Conservation (phyloP, 306 rosid genomes). For the Vicia faba region DNA sequence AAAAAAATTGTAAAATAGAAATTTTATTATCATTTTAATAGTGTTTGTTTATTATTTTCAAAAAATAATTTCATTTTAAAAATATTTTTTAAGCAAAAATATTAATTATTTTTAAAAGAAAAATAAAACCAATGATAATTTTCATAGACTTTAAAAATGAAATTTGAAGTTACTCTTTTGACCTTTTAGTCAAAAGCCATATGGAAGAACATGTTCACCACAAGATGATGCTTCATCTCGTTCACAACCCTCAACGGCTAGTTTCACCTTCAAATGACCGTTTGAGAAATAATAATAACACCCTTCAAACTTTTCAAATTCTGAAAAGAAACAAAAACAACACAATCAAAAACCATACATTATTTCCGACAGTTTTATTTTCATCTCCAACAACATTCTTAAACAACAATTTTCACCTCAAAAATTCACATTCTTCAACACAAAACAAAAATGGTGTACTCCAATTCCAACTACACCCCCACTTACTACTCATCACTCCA, state of each 20-base stretch:
- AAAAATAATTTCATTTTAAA: too few relatives aligned
- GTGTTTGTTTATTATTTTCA: too few relatives aligned
- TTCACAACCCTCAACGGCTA: conserved; percentile 34
- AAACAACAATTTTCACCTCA: background rate
- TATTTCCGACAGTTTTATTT: conserved; percentile 32
- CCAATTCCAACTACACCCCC: conserved; percentile 81
- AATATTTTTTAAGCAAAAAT: too few relatives aligned
- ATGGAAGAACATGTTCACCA: background rate
- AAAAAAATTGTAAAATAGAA: too few relatives aligned
- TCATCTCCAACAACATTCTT: background rate
- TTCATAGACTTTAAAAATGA: too few relatives aligned
- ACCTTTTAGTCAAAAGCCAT: background rate
- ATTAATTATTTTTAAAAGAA: too few relatives aligned
- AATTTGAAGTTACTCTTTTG: background rate
- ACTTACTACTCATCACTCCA: conserved; percentile 87
- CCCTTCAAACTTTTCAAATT: conserved; percentile 11
- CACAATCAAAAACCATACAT: background rate
- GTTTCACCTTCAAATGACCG: conserved; percentile 24
- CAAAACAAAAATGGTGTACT: conserved; percentile 66
- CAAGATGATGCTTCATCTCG: background rate
- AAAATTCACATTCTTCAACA: conserved; percentile 1
- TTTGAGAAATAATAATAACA: conserved; percentile 6
- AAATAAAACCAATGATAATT: too few relatives aligned
- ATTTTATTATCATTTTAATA: too few relatives aligned
- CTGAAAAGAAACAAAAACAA: background rate